A percentile compares a stretch with the other conserved stretches of the same genome.
Conservation (phyloP, 148 eudicot species). For the Suaeda aralocaspica region DNA sequence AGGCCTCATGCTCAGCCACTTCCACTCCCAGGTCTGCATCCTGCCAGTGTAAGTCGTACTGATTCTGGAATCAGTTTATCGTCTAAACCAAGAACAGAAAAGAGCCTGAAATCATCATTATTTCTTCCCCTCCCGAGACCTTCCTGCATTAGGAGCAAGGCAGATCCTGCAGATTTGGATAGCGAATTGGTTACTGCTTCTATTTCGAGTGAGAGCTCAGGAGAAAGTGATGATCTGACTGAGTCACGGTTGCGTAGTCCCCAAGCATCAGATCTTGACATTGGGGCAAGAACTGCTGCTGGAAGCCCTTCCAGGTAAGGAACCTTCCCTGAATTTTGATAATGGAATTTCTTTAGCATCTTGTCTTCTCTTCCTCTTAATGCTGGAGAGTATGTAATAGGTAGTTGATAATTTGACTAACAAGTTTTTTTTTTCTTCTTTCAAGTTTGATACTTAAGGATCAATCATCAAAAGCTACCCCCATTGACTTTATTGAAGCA, state of each 20-base stretch:
- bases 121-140: constrained; percentile 79
- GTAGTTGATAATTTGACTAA: constrained; percentile 10
- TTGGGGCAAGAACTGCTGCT: constrained; percentile 52
- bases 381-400: neutral
- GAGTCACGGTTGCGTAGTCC: constrained; percentile 74
- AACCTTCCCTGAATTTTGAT: constrained; percentile 3
- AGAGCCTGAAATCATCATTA: constrained; percentile 52
- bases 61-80: constrained; percentile 66
- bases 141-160: constrained; percentile 62
- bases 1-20: constrained; percentile 82
- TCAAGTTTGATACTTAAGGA: constrained; percentile 50
- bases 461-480: constrained; percentile 34
- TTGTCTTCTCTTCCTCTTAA: neutral
- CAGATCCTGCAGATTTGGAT: constrained; percentile 67
- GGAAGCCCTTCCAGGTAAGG: constrained; percentile 85
- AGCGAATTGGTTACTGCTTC: constrained; percentile 62
- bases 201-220: constrained; percentile 70
- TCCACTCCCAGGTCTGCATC: constrained; percentile 67
- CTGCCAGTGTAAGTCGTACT: constrained; percentile 54
- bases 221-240: constrained; percentile 75
- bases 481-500: constrained; percentile 37
- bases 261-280: constrained; percentile 65
- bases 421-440: constrained; percentile 19
- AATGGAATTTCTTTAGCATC: neutral
- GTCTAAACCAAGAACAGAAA: constrained; percentile 54